These are phyloP conservation scores for Monosporascus sp. DNA, from an alignment of 2,329 filamentous ascomycete genomes.

Conservation along the genomic window DNA sequence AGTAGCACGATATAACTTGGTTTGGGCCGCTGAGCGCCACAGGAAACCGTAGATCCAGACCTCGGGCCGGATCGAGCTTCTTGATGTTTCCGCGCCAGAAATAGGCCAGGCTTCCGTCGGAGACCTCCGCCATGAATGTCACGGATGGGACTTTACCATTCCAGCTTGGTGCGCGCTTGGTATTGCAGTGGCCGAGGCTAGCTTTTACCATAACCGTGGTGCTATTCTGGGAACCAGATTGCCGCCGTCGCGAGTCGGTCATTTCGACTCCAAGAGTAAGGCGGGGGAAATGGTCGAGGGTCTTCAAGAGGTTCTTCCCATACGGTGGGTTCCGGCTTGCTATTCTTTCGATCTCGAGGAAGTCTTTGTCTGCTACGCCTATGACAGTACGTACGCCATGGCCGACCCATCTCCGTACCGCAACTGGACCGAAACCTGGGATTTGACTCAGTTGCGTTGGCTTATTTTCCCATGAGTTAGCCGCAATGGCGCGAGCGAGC, in stretches of 20 bases:
- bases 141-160: slow-evolving; percentile 60
- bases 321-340: slow-evolving; percentile 79
- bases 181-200: slow-evolving; percentile 67
- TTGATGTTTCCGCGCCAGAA: slow-evolving; percentile 61
- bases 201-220: slow-evolving; percentile 60
- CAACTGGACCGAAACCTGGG: slow-evolving; percentile 67
- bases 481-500: slow-evolving; percentile 69
- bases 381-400: slow-evolving; percentile 68
- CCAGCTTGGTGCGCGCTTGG: slow-evolving; percentile 55
- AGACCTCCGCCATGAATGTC: slow-evolving; percentile 69
- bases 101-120: slow-evolving; percentile 63
- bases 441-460: slow-evolving; percentile 80
- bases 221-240: slow-evolving; percentile 31
- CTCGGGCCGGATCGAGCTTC: slow-evolving; percentile 56
- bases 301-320: slow-evolving; percentile 63
- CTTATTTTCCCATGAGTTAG: slow-evolving; percentile 75
- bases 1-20: slow-evolving; percentile 59
- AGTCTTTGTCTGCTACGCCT: slow-evolving; percentile 60
- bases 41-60: slow-evolving; percentile 51
- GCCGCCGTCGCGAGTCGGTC: slow-evolving; percentile 27
- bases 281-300: slow-evolving; percentile 64
- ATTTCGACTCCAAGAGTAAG: slow-evolving; percentile 38
- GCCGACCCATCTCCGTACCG: slow-evolving; percentile 67
- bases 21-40: slow-evolving; percentile 49
- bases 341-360: slow-evolving; percentile 69